Evolutionary conservation across 2,329 filamentous ascomycete species (phyloP), one percentile per base, ranked within the genome.

Genomic region (Aspergillus fumigatus): DNA sequence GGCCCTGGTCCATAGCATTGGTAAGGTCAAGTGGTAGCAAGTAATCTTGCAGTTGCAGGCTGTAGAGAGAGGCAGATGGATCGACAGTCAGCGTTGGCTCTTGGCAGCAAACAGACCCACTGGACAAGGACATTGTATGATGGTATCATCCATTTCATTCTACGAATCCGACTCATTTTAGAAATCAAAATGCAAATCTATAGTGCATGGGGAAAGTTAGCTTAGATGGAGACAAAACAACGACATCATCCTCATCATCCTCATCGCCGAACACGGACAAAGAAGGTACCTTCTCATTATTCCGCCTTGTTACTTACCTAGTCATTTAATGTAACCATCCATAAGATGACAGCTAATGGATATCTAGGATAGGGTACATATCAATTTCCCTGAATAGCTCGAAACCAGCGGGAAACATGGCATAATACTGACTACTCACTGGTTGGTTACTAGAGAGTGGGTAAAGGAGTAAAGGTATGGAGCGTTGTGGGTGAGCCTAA

Each of bases 201-300:
- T 17, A 14, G 32, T 38, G 32, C 14, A 5, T 38, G 2, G 27
- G 27, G 7, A 27, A 27, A 10, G 4, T 3, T 38, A 38, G 32
- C 32, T 47, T 26, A 0, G 23, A 8, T 21, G 21, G 21, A 6
- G 11, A 26, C 19, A 17, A 47, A 14, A 21, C 21, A 4, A 19
- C 3, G 19, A 56, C 52, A 48, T 56, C 54, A 35, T 56, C 54
- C 29, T 49, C 52, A 48, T 56, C 54, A 35, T 56, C 54, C 29
- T 49, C 55, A 59, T 59, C 41, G 56, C 61, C 57, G 60, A 56
- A 63, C 53, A 52, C 59, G 54, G 62, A 61, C 52, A 53, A 32
- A 47, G 40, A 52, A 50, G 54, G 48, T 17, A 7, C 10, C 10
- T 45, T 21, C 8, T 25, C 14, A 14, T 38, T 2, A 17, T 38